Base-by-base conservation (phyloP, 495 filamentous ascomycete species). In the Niebla homalea region DNA sequence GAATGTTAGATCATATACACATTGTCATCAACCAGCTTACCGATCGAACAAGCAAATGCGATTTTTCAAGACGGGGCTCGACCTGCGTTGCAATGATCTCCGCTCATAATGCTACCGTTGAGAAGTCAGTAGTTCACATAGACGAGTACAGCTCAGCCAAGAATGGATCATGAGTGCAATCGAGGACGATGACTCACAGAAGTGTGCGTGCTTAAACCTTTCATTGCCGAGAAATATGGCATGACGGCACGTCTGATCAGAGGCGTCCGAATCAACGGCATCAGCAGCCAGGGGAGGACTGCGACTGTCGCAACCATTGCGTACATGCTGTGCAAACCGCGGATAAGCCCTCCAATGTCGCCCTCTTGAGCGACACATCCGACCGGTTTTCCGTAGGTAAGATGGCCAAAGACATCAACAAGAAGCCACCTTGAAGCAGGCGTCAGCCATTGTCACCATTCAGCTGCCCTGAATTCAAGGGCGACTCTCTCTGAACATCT, bases 291-390 rank as follows among this genome's bases (percentile, higher is more conserved):
- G 6, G 48, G 48, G 12, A 51, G 7, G 6, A 36, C 48, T 20
- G 48, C 48, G 8, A 32, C 22, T 7, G 36, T 6, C 6, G 14
- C 48, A 25, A 18, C 11, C 48, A 51, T 51, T 7, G 18, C 7
- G 29, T 48, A 51, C 7, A 47, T 48, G 23, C n/a, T n/a, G 7
- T 51, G 48, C 7, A 51, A 7, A 10, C 42, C 48, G 7, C 32
- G 10, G 20, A 51, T 23, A 7, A 48, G 20, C 11, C 48, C 48
- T 20, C 36, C 48, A 7, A 51, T 40, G 23, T 51, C 48, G 7
- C 19, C 5, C 5, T n/a, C 39, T 23, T 47, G n/a, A 14, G 5
- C 16, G 22, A 51, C 48, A 22, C 48, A 51, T 10, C 48, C 40
- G n/a, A 26, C 23, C 5, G 39, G 39, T 23, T 51, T 8, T 10